Evolutionary conservation across 2,329 filamentous ascomycete species (phyloP), one percentile per base, ranked within the genome.

Genomic region (Beauveria varroae): DNA sequence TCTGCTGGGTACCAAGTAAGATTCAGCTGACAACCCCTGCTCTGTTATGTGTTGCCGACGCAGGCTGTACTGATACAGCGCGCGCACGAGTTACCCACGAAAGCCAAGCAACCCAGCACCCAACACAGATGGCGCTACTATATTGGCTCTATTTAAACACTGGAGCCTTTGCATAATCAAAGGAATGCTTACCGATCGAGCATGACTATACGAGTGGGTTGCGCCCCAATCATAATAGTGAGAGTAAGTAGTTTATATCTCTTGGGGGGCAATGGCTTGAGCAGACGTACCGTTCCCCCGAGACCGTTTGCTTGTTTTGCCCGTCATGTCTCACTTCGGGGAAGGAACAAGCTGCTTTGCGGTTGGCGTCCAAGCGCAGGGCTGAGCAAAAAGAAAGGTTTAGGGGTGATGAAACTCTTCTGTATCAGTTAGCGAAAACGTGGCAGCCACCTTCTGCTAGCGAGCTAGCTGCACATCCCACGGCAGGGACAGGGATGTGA

Each of bases 341-440:
- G 3, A 24, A 44, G 34, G 14, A 47, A 28, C 30, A 24, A 37
- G 44, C 30, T 18, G 22, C n/a, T 18, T 10, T 22, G 28, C 10
- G 41, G 44, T 26, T 18, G 8, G 37, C 10, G 46, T 52, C 47
- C 18, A 30, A 59, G 34, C 46, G 37, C 56, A 59, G 56, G 56
- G 56, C 56, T 58, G 56, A 58, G 18, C 16, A 46, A 43, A 16
- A 24, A 24, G 16, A 50, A 7, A 46, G 20, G 30, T 34, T 34
- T 12, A 12, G 34, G 56, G 34, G 6, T 43, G 43, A 26, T 51
- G 56, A 59, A 59, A 59, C 56, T 58, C 40, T 41, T 40, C 46
- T 51, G 56, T 58, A 26, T 52, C 56, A 58, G 46, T 58, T 58
- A 44, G 46, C 56, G 56, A 52, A 59, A 59, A 59, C 56, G 56